Base-by-base conservation (phyloP, 106 monocot species). In the Dendrobium chrysotoxum region DNA sequence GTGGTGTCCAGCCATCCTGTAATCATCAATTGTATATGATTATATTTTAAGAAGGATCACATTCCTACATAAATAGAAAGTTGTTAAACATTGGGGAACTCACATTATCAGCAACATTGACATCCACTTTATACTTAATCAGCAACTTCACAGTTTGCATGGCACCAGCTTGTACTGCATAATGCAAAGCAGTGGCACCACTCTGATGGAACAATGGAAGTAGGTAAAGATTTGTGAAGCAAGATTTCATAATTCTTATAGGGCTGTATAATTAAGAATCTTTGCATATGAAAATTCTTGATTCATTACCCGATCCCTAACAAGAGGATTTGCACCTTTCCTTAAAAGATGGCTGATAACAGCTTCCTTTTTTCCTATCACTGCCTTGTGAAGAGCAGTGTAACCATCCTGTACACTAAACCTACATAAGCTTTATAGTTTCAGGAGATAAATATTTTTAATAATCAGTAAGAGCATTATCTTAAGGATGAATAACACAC, bases 1-100 rank as follows among this genome's bases (percentile, higher is more conserved):
- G 77, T 1, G 98, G 95, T 46, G 95, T 99, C 98, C 98, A 95
- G 15, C 98, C 95, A 40, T 99, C 97, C 97, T 98, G 82, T 20
- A 83, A 25, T 13, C 82, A 54, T 53, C 38, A 68, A 40, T 23
- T 79, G 23, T 18, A 44, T 40, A 55, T 72, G 46, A 47, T 35
- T 13, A 82, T 47, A 47, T 57, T 66, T 82, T 81, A 41, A 13
- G 38, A 31, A 54, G 72, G 28, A 26, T 2, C 17, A 82, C 7
- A 30, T 26, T 0, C 41, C 58, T 38, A 21, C 4, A 64, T 57
- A 82, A 86, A 76, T 28, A 5, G 25, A 78, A 82, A 77, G 75
- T 12, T 70, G 46, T 7, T 12, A 11, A 75, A 73, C 1, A 16
- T 40, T 78, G 16, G 79, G 31, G 3, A n/a, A 82, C 94, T 89